phyloP scores from a whole-genome alignment of 2,329 filamentous ascomycete genomes.

The Tolypocladium album region DNA sequence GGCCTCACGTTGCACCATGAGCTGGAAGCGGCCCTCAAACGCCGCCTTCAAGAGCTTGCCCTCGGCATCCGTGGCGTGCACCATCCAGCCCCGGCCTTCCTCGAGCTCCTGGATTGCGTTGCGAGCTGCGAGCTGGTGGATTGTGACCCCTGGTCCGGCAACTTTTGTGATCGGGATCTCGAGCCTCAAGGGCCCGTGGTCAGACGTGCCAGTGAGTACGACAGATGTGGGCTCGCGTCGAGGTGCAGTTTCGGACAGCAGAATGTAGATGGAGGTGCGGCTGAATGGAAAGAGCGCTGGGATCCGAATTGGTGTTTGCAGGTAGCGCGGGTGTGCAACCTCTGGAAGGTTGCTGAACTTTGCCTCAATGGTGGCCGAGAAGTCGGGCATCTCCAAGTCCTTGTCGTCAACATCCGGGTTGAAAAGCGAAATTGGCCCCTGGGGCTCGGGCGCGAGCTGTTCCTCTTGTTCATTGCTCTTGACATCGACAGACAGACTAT shows the following conservation, averaged over 20 bases:
- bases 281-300: slow-evolving; percentile 57
- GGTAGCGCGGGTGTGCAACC: slow-evolving; percentile 40
- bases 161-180: slow-evolving; percentile 50
- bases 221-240: slow-evolving; percentile 37
- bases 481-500: slow-evolving; percentile 30
- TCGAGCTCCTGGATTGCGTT: slow-evolving; percentile 61
- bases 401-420: slow-evolving; percentile 35
- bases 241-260: slow-evolving; percentile 42
- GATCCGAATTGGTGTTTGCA: slow-evolving; percentile 55
- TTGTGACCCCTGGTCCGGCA: slow-evolving; percentile 34
- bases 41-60: slow-evolving; percentile 34
- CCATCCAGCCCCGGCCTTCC: slow-evolving; percentile 57
- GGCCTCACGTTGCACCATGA: slow-evolving; percentile 54
- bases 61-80: slow-evolving; percentile 33
- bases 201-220: slow-evolving; percentile 44
- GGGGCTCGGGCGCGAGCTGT: slow-evolving; percentile 3
- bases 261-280: slow-evolving; percentile 53
- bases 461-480: slow-evolving; percentile 7
- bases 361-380: slow-evolving; percentile 10
- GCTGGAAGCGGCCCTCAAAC: slow-evolving; percentile 39
- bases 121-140: slow-evolving; percentile 61
- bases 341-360: slow-evolving; percentile 41
- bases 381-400: slow-evolving; percentile 18
- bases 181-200: slow-evolving; percentile 48
- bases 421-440: slow-evolving; percentile 48